Evolutionary conservation across 1,284 basidiomycete species (phyloP), one percentile per base, ranked within the genome.

Genomic region (Ustilago esculenta): DNA sequence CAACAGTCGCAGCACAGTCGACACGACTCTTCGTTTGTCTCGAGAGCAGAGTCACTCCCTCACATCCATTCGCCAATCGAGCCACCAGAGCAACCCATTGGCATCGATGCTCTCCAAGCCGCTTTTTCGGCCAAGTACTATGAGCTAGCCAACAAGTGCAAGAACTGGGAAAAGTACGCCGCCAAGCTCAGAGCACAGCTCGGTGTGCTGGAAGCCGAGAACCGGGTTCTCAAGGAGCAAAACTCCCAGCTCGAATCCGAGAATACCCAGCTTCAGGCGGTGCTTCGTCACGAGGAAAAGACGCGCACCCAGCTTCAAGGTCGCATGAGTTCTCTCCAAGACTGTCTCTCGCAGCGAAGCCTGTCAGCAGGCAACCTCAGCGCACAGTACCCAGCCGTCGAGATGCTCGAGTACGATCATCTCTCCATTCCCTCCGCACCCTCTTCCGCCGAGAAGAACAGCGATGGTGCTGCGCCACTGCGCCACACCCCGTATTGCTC

Each of bases 81-180:
- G 27, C 24, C 50, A 5, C 46, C 54, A 5, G 61, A 65, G 35
- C 54, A 65, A 36, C 29, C 40, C 24, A 63, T 75, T 36, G 63
- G 73, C 48, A 45, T 75, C 40, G 75, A 75, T 23, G 57, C 75
- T 8, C 59, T 77, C 11, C 66, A 73, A 24, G 64, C 67, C 17
- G 73, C 72, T 9, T 77, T 73, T 42, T 56, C 61, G 0, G 68
- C 68, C 37, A 75, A 77, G 41, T 74, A 72, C 52, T 66, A 72
- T 44, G 71, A 74, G 51, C 59, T 73, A 4, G 67, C 72, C 11
- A 56, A 53, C 58, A 79, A 79, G 46, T 77, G 75, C 69, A 75
- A 72, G 32, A 63, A 60, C n/a, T 79, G 76, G 76, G 73, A 79
- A 43, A 57, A 47, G 33, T 77, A 72, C 36, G 68, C 75, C 2